Evolutionary conservation across 1,284 basidiomycete species (phyloP).

Genomic region (Flammula alnicola): DNA sequence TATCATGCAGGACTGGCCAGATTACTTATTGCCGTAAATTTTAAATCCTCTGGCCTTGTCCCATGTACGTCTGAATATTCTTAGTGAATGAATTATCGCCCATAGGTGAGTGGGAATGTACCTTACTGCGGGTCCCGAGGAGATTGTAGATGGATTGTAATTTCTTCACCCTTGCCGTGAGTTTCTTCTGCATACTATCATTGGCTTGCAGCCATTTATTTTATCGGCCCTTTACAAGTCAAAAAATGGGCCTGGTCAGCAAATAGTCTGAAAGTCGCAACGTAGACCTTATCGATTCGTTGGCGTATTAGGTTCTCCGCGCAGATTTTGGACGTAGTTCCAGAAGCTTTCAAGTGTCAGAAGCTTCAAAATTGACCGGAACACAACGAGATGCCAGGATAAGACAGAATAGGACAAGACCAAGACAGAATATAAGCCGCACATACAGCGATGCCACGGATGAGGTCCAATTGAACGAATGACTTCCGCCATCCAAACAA

Average conservation of each 20-base stretch:
- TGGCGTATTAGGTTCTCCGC: neutral
- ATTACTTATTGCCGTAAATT: no score
- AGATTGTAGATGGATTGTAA: no score
- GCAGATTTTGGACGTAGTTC: neutral
- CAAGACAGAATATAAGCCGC: neutral
- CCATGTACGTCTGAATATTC: neutral
- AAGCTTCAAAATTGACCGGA: neutral
- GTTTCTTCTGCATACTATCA: no score
- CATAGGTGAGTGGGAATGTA: no score
- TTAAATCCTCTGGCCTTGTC: neutral
- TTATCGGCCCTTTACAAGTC: neutral
- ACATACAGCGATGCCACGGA: neutral
- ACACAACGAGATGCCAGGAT: neutral
- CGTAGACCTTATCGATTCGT: neutral
- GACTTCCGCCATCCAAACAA: neutral
- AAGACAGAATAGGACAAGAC: neutral
- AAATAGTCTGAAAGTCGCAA: no score
- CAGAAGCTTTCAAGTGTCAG: no score
- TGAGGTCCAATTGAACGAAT: neutral
- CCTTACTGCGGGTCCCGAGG: no score
- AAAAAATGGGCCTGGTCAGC: neutral
- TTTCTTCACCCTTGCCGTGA: no score
- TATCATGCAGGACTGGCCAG: conserved; percentile 2
- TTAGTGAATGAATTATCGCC: neutral
- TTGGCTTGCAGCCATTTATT: no score